Base-by-base conservation (phyloP, 169 alveolate genomes). In the Blepharisma undulans region DNA sequence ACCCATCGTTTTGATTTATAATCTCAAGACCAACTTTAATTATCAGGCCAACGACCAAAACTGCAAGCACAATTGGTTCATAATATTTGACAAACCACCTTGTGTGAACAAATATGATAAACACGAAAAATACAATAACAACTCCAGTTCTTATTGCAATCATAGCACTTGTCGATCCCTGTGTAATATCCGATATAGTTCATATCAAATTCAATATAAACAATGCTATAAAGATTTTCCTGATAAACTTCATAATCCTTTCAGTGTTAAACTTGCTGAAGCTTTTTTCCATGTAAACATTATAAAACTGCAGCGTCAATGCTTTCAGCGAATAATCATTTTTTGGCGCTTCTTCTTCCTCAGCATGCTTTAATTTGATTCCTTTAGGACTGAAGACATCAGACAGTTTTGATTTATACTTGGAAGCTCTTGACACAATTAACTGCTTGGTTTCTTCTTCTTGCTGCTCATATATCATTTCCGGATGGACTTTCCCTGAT, bases 201-300 rank as follows among this genome's bases (percentile, higher is more conserved):
- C 92, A 88, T 33, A 88, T 21, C 7, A 88, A 34, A 16, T 76
- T 36, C 27, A 22, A 88, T 16, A 36, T 29, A 61, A 61, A 33
- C 29, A 88, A 21, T 22, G 30, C 8, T 10, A 30, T 76, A 8
- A 88, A 76, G 1, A 88, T 76, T 25, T 6, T 30, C 36, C 91
- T 86, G 0, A 86, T 86, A 72, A 86, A 86, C 91, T 34, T 32
- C 27, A 86, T 72, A 22, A 86, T 72, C 29, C 29, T 86, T 19
- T 86, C 91, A n/a, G 80, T 72, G 7, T 14, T 71, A 33, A 2
- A 86, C n/a, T 16, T 86, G 7, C n/a, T 71, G 84, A 30, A 86
- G 34, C 84, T 27, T 32, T 33, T 86, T 86, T 86, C 91, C n/a
- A 86, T n/a, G 34, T 86, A 86, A 30, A 21, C 33, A 71, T 86